Evolutionary conservation across 2,329 filamentous ascomycete species (phyloP).

Genomic region (Harringtonia aguacate): DNA sequence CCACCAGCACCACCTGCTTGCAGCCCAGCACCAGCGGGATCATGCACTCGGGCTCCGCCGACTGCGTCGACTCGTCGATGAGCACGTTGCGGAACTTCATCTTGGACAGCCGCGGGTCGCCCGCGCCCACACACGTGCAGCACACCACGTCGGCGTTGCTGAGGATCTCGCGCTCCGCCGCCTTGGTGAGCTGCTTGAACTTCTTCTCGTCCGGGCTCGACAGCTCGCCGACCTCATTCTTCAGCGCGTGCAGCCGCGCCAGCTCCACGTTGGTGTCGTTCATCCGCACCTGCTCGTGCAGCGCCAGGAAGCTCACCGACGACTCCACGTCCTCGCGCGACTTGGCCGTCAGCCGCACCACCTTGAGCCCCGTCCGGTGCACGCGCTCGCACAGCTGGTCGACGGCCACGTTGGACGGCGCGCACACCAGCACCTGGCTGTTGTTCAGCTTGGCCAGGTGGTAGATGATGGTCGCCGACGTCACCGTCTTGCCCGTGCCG

Average conservation of each 20-base stretch:
- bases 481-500: slow-evolving; percentile 96
- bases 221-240: slow-evolving; percentile 81
- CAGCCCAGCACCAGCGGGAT: slow-evolving; percentile 94
- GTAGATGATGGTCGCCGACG: slow-evolving; percentile 96
- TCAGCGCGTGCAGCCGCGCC: slow-evolving; percentile 84
- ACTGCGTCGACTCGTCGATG: slow-evolving; percentile 97
- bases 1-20: slow-evolving; percentile 97
- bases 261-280: slow-evolving; percentile 94
- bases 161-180: slow-evolving; percentile 89
- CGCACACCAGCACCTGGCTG: slow-evolving; percentile 90
- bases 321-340: slow-evolving; percentile 98
- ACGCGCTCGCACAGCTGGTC: slow-evolving; percentile 97
- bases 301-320: slow-evolving; percentile 87
- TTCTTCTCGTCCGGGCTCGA: slow-evolving; percentile 97
- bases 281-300: slow-evolving; percentile 96
- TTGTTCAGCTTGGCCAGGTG: slow-evolving; percentile 92
- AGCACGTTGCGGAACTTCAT: slow-evolving; percentile 98
- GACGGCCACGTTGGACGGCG: slow-evolving; percentile 95
- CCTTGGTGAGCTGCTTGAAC: slow-evolving; percentile 88
- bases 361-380: slow-evolving; percentile 88
- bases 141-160: slow-evolving; percentile 96
- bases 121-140: slow-evolving; percentile 95
- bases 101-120: slow-evolving; percentile 88
- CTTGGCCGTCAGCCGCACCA: slow-evolving; percentile 95
- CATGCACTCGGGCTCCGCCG: slow-evolving; percentile 97